phyloP scores from a whole-genome alignment of 164 flowering plant species.

The Protea cynaroides region DNA sequence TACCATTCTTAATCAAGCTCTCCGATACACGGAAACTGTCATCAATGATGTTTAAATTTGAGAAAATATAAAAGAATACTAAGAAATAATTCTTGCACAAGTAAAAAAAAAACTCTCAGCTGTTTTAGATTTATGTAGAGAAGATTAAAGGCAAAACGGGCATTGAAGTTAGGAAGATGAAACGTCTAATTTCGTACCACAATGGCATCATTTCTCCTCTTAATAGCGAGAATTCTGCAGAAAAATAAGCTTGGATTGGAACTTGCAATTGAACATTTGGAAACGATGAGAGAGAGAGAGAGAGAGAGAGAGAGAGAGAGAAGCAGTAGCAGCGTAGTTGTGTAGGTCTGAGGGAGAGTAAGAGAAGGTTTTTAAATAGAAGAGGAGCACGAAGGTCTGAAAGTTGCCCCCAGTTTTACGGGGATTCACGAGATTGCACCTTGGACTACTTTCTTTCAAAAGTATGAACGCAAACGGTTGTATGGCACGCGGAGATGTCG shows the following conservation, averaged over 20 bases:
- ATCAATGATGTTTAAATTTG: background rate
- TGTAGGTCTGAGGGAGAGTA: slow-evolving; percentile 25
- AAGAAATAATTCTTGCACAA: too few species aligned
- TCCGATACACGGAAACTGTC: background rate
- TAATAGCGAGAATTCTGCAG: background rate
- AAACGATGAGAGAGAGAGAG: too few species aligned
- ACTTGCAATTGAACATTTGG: too few species aligned
- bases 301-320: slow-evolving; percentile 3
- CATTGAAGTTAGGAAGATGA: too few species aligned
- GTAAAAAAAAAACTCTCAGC: too few species aligned
- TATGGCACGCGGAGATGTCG: too few species aligned
- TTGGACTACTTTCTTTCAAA: slow-evolving; percentile 23
- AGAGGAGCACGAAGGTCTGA: slow-evolving; percentile 1
- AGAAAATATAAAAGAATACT: background rate
- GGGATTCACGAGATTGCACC: slow-evolving; percentile 34
- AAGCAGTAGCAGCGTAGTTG: background rate
- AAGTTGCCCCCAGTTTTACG: slow-evolving; percentile 4
- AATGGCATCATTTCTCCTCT: slow-evolving; percentile 1
- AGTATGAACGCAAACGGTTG: slow-evolving; percentile 35
- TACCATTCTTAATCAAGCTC: background rate
- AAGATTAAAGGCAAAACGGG: too few species aligned
- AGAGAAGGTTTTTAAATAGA: slow-evolving; percentile 26
- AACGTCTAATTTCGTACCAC: background rate
- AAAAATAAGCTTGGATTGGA: slow-evolving; percentile 13
- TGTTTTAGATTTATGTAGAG: too few species aligned